phyloP scores from a whole-genome alignment of 352 stramenopile genomes.

The Phytophthora constricta region DNA sequence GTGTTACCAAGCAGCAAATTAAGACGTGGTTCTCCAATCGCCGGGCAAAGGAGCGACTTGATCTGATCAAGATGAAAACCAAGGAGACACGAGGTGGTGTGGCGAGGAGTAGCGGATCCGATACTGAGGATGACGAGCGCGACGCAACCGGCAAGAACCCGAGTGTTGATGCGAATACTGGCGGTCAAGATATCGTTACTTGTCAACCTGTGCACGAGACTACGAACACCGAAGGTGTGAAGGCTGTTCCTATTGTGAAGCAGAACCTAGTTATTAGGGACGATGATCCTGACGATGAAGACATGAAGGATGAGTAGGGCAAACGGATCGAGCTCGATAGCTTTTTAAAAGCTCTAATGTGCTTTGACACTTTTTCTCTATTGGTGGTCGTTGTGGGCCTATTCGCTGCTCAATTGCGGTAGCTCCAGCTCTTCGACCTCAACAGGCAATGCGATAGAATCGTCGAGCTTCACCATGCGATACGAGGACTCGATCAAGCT shows the following conservation, averaged over 20 bases:
- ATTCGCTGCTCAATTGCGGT: constrained; percentile 40
- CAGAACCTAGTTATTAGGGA: constrained; percentile 14
- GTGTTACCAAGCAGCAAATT: constrained; percentile 82
- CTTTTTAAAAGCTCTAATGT: constrained; percentile 37
- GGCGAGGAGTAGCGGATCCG: constrained; percentile 38
- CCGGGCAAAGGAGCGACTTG: constrained; percentile 78
- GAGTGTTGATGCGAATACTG: neutral
- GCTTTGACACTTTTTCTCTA: constrained; percentile 25
- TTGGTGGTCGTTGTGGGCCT: neutral
- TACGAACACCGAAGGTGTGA: constrained; percentile 13
- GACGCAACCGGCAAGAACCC: constrained; percentile 28
- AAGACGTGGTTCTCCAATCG: constrained; percentile 89
- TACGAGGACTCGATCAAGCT: constrained; percentile 82
- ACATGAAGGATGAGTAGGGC: constrained; percentile 36
- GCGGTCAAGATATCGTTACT: constrained; percentile 13
- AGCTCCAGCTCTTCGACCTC: constrained; percentile 50
- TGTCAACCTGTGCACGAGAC: constrained; percentile 27
- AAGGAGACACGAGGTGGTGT: constrained; percentile 43
- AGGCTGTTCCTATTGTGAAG: constrained; percentile 7
- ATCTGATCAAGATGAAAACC: constrained; percentile 84
- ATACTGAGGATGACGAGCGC: constrained; percentile 49
- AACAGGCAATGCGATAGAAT: constrained; percentile 56
- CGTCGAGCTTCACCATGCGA: constrained; percentile 72
- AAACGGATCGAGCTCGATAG: constrained; percentile 21
- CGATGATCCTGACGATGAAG: no score